Base-by-base conservation (phyloP, 257 asterid species). In the Solanum neorickii region DNA sequence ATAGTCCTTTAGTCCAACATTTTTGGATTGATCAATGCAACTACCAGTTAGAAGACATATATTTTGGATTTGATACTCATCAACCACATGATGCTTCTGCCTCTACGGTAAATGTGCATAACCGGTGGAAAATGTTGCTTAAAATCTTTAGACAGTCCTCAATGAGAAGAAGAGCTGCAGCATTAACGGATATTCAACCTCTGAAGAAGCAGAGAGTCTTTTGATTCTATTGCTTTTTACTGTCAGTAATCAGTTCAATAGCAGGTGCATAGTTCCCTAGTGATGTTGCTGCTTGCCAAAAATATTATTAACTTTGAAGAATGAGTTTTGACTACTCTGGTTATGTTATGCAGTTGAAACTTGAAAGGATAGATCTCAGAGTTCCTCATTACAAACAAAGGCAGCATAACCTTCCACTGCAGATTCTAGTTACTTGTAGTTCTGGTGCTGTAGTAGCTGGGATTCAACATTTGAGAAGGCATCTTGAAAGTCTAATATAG, bases 181-280 rank as follows among this genome's bases (percentile, higher is more conserved):
- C 87, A 49, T 59, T 47, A 33, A 74, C 18, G 44, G 86, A 87
- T 60, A 74, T n/a, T 65, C 91, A 72, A 37, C 83, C 86, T 12
- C 87, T 8, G 59, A 89, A 87, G 76, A 87, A 60, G 86, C 83
- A 20, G 83, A 89, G 86, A 72, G 33, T 62, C 62, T 7, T 76
- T 13, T 85, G 69, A 87, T 82, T 83, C 77, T 39, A 11, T 37
- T 27, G 35, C 12, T 66, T 62, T 66, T 37, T 39, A 8, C 75
- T 42, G 49, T 39, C 1, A 6, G 39, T 83, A 0, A n/a, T 12
- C 18, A 18, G 86, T 47, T 80, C 12, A 41, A 49, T 20, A 1
- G 2, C 2, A 18, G 85, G 85, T 80, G 68, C 44, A 49, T 80
- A 18, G 49, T 46, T 80, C 41, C 44, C 29, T 49, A 49, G 44